Conservation (phyloP, 208 protist genomes). For the Leishmania tarentolae region DNA sequence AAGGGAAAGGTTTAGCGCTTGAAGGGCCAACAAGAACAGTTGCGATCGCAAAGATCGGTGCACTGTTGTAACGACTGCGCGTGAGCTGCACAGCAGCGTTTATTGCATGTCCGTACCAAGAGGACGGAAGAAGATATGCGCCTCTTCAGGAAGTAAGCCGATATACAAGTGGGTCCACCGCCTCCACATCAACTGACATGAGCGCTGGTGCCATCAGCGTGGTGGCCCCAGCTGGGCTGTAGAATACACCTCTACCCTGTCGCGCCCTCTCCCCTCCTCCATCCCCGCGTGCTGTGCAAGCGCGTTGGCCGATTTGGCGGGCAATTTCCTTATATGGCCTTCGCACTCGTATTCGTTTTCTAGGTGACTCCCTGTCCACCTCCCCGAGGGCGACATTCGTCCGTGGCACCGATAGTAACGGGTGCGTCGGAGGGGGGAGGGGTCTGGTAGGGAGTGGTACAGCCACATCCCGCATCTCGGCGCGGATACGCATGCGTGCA, state of each 20-base stretch:
- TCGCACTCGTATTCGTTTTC: not conserved
- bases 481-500: not conserved
- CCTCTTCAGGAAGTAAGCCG: not conserved
- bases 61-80: not conserved
- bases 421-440: not conserved
- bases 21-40: not conserved
- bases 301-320: not conserved
- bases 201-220: not conserved
- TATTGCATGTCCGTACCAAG: not conserved
- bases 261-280: not conserved
- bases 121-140: not conserved
- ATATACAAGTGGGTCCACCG: not conserved
- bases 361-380: not conserved
- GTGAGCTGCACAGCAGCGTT: not conserved
- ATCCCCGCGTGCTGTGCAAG: not conserved
- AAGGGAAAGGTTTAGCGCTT: not conserved
- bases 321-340: not conserved
- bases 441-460: not conserved
- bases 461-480: not conserved
- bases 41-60: not conserved
- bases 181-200: not conserved
- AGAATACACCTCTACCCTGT: not conserved
- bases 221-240: not conserved
- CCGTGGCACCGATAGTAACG: not conserved
- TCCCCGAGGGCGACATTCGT: not conserved